Evolutionary conservation across 768 basidiomycete genomes (phyloP).

Genomic region (Daedaleopsis nitida): DNA sequence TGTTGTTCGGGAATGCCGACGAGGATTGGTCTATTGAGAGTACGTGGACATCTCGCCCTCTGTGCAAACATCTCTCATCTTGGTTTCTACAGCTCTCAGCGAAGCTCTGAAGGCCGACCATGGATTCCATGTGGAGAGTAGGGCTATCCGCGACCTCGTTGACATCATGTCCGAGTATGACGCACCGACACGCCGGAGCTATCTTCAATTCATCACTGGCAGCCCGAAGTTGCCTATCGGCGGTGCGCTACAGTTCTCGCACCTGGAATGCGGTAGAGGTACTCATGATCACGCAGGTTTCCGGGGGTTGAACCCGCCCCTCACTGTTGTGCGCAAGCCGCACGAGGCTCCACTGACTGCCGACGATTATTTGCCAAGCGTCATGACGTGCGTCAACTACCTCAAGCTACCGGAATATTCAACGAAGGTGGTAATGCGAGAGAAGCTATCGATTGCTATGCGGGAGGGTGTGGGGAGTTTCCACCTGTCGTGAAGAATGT

Average conservation of each 20-base stretch:
- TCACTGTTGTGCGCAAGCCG: slow-evolving; percentile 97
- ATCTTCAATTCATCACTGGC: slow-evolving; percentile 96
- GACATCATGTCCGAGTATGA: slow-evolving; percentile 88
- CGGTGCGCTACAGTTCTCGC: slow-evolving; percentile 45
- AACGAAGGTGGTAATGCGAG: slow-evolving; percentile 78
- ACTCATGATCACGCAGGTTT: slow-evolving; percentile 58
- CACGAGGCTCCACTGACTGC: slow-evolving; percentile 89
- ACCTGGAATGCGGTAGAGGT: neutral
- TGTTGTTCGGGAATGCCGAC: slow-evolving; percentile 95
- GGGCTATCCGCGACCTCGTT: slow-evolving; percentile 84
- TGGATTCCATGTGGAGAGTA: slow-evolving; percentile 94
- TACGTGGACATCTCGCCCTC: slow-evolving; percentile 39
- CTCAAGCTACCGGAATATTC: slow-evolving; percentile 96
- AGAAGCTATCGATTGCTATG: slow-evolving; percentile 84
- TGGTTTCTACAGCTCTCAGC: slow-evolving; percentile 60
- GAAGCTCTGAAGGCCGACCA: slow-evolving; percentile 97
- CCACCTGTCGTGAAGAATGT: slow-evolving; percentile 79
- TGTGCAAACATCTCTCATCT: slow-evolving; percentile 9
- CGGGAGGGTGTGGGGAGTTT: slow-evolving; percentile 95
- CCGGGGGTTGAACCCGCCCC: slow-evolving; percentile 88
- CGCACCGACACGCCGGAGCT: slow-evolving; percentile 72
- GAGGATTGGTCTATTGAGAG: slow-evolving; percentile 96
- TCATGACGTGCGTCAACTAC: slow-evolving; percentile 99
- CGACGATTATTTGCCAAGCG: slow-evolving; percentile 94
- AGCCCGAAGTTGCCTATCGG: slow-evolving; percentile 96